Conservation (phyloP, 768 basidiomycete species). For the Collybia mongolica region DNA sequence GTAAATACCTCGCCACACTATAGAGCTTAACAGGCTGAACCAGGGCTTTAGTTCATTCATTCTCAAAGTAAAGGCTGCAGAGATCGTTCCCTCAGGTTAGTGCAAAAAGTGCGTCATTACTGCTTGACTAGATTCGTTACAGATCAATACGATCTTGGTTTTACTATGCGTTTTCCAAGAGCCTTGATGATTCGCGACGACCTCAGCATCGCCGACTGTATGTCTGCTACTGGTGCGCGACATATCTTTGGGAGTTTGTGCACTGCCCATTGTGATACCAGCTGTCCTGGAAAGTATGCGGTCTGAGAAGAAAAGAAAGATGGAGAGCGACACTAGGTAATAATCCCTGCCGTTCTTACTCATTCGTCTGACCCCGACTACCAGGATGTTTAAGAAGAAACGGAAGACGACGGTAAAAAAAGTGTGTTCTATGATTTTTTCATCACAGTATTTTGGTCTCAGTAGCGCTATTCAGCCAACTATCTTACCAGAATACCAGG, state of each 20-base stretch:
- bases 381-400: slow-evolving; percentile 45
- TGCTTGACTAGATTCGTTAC: slow-evolving; percentile 8
- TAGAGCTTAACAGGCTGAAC: neutral
- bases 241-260: neutral
- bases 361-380: neutral
- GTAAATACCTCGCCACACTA: slow-evolving; percentile 38
- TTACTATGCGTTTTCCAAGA: slow-evolving; percentile 94
- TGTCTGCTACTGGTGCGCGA: slow-evolving; percentile 59
- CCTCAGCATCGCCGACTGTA: slow-evolving; percentile 67
- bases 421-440: slow-evolving; percentile 28
- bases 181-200: slow-evolving; percentile 81
- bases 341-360: slow-evolving; percentile 1
- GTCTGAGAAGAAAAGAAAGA: slow-evolving; percentile 71
- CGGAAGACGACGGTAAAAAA: slow-evolving; percentile 52
- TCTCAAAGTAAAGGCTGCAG: slow-evolving; percentile 89
- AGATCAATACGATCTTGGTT: slow-evolving; percentile 83
- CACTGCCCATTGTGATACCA: slow-evolving; percentile 18
- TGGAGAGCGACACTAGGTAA: slow-evolving; percentile 60
- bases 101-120: neutral
- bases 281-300: slow-evolving; percentile 61
- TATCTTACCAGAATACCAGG: slow-evolving; percentile 66
- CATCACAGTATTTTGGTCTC: slow-evolving; percentile 1
- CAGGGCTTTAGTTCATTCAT: slow-evolving; percentile 78
- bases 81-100: slow-evolving; percentile 75
- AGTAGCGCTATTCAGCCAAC: slow-evolving; percentile 37